Percentiles rank a stretch among this genome's conserved stretches.
These are phyloP conservation scores for Bjerkandera adusta DNA, from an alignment of 1,284 basidiomycete species.

Conservation along the genomic window DNA sequence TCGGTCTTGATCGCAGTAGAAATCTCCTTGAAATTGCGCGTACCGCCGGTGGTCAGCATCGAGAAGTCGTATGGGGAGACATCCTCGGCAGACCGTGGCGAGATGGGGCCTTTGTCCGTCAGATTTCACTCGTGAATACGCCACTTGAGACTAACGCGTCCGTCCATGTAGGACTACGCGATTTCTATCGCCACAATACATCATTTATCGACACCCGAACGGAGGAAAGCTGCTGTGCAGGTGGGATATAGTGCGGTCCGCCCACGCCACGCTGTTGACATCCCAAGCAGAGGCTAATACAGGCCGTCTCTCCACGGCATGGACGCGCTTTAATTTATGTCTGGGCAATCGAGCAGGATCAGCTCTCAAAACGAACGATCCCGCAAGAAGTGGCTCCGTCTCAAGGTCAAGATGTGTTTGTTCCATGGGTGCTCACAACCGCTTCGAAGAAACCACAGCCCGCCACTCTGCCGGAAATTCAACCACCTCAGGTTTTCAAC, in stretches of 20 bases:
- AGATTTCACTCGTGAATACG: background rate
- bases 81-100: conserved; percentile 73
- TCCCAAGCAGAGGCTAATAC: conserved; percentile 55
- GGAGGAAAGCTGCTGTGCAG: conserved; percentile 72
- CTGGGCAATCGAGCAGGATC: conserved; percentile 97
- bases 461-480: conserved; percentile 2
- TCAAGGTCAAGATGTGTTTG: conserved; percentile 62
- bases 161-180: conserved; percentile 73
- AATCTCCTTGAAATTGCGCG: conserved; percentile 79
- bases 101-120: conserved; percentile 71
- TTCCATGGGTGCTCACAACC: conserved; percentile 73
- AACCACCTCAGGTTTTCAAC: conserved; percentile 55
- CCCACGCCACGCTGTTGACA: conserved; percentile 3
- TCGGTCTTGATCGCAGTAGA: conserved; percentile 81
- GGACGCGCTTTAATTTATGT: conserved; percentile 92
- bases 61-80: conserved; percentile 79
- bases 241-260: no score
- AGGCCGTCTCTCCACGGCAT: conserved; percentile 57
- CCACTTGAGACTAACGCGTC: background rate
- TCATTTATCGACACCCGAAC: conserved; percentile 78
- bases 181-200: conserved; percentile 97
- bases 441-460: conserved; percentile 25
- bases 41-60: conserved; percentile 47
- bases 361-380: conserved; percentile 70
- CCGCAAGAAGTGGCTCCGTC: conserved; percentile 28